phyloP scores from a whole-genome alignment of 495 filamentous ascomycete genomes.

The Stereocaulon alpinum region DNA sequence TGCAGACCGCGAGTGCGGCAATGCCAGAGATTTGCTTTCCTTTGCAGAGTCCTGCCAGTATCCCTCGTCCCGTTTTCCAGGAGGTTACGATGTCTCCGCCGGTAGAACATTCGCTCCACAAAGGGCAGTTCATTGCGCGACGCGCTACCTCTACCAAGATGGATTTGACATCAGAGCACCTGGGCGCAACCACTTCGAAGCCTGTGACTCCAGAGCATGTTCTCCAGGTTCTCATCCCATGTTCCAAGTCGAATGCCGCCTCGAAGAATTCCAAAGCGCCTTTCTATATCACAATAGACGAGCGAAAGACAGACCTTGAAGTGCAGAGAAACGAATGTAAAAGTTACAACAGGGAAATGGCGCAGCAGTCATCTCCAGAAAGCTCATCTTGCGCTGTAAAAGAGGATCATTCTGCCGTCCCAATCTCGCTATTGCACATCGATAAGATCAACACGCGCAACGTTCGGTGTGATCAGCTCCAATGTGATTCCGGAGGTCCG shows the following conservation, averaged over 20 bases:
- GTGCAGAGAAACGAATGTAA: not conserved
- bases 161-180: not conserved
- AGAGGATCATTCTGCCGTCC: not conserved
- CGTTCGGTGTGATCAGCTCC: not conserved
- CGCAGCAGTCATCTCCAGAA: not conserved
- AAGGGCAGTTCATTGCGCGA: not conserved
- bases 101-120: too few relatives aligned
- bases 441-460: not conserved
- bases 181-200: not conserved
- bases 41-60: not conserved
- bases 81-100: not conserved
- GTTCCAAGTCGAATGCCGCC: not conserved
- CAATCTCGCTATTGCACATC: not conserved
- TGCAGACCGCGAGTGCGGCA: not conserved
- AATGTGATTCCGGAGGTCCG: conserved; percentile 1
- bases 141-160: not conserved
- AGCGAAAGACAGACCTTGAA: not conserved
- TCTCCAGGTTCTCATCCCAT: conserved; percentile 4
- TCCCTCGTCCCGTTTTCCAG: not conserved
- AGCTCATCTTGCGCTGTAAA: not conserved
- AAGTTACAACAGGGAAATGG: not conserved
- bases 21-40: not conserved
- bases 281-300: not conserved
- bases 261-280: not conserved
- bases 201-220: not conserved